Percentiles rank a stretch among this genome's conserved stretches.
phyloP scores from a whole-genome alignment of 164 flowering plant genomes.

The Magnolia sinica region DNA sequence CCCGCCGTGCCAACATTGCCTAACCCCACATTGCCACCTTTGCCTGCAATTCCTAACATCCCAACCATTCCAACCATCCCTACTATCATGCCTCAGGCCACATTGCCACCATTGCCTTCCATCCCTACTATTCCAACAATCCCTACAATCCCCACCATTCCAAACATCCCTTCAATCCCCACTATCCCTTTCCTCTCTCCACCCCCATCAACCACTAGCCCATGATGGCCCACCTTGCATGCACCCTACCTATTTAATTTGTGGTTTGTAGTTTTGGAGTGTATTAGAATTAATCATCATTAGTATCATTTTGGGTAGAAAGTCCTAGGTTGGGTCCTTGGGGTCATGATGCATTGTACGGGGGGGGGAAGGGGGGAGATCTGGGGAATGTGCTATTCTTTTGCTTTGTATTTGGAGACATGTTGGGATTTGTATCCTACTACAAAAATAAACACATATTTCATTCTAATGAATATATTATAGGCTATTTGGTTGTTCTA shows the following conservation, averaged over 20 bases:
- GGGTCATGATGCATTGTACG: no score
- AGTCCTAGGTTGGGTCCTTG: no score
- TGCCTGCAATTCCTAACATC: not conserved
- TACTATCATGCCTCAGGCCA: not conserved
- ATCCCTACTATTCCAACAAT: constrained; percentile 4
- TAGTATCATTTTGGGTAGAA: no score
- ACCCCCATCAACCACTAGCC: constrained; percentile 2
- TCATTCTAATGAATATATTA: no score
- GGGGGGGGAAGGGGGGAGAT: no score
- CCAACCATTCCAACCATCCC: constrained; percentile 3
- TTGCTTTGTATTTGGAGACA: no score
- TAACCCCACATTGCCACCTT: not conserved
- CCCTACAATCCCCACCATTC: constrained; percentile 7
- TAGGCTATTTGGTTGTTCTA: no score
- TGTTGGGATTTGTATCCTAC: no score
- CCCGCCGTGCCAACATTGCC: not conserved
- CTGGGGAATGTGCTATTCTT: no score
- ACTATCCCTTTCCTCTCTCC: constrained; percentile 1
- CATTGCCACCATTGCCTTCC: constrained; percentile 5
- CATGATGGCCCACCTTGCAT: constrained; percentile 1
- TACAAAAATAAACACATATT: no score
- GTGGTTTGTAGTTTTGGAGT: not conserved
- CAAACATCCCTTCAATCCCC: constrained; percentile 4
- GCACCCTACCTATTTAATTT: not conserved
- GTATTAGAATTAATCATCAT: not conserved